Conservation (phyloP, 176 grass and related monocot genomes). For the Alopecurus myosuroides region DNA sequence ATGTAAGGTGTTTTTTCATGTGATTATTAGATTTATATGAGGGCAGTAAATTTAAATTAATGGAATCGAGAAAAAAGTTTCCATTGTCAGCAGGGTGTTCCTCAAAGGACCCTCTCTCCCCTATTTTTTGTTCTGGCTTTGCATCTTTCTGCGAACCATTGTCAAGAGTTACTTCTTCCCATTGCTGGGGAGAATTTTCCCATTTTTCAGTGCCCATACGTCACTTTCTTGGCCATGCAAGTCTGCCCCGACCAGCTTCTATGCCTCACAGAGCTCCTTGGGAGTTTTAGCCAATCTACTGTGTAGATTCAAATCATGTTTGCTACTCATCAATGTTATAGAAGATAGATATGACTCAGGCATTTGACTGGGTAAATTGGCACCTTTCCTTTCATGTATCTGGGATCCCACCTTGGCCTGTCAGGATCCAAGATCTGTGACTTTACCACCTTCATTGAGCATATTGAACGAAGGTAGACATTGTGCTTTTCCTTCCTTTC, state of each 20-base stretch:
- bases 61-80: not conserved
- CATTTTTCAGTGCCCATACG: not conserved
- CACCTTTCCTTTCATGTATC: not conserved
- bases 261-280: not conserved
- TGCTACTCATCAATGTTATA: not conserved
- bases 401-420: not conserved
- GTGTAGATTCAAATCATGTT: not conserved
- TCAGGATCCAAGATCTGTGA: not conserved
- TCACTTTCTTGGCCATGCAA: not conserved
- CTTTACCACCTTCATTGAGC: not conserved
- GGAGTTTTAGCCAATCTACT: not conserved
- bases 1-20: slow-evolving; percentile 2
- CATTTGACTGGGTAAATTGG: not conserved
- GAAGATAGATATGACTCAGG: not conserved
- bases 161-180: not conserved
- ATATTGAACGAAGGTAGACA: not conserved
- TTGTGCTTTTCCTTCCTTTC: not conserved
- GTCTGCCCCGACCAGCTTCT: not conserved
- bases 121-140: not conserved
- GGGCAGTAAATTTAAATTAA: not conserved
- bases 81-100: not conserved
- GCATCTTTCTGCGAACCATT: not conserved
- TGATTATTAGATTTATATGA: not conserved
- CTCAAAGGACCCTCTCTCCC: not conserved
- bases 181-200: not conserved